These are phyloP conservation scores for Hyaloscypha hepaticicola DNA, from an alignment of 495 filamentous ascomycete genomes.

Conservation along the genomic window DNA sequence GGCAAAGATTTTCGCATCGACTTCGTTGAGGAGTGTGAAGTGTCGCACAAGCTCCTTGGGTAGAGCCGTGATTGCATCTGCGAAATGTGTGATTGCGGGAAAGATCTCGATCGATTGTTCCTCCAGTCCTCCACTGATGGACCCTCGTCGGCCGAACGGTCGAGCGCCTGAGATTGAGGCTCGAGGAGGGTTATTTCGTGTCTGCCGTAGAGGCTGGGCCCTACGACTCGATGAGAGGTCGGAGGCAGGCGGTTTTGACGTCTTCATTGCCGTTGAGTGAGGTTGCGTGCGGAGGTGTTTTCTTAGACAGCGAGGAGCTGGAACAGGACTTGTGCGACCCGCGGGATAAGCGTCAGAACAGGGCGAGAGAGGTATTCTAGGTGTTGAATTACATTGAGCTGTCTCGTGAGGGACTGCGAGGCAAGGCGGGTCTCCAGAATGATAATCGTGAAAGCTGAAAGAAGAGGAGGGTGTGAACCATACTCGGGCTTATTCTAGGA, in stretches of 20 bases:
- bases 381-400: slow-evolving; percentile 25
- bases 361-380: slow-evolving; percentile 10
- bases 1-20: slow-evolving; percentile 88
- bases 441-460: slow-evolving; percentile 6
- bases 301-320: slow-evolving; percentile 2
- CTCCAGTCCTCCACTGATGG: slow-evolving; percentile 39
- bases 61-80: slow-evolving; percentile 87
- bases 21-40: slow-evolving; percentile 92
- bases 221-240: slow-evolving; percentile 51
- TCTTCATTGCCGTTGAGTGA: slow-evolving; percentile 45
- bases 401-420: neutral
- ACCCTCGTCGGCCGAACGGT: slow-evolving; percentile 38
- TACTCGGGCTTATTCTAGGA: neutral
- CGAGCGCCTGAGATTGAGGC: slow-evolving; percentile 44
- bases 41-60: slow-evolving; percentile 93
- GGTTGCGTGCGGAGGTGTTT: slow-evolving; percentile 13
- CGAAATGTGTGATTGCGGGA: slow-evolving; percentile 91
- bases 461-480: slow-evolving; percentile 1
- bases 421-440: neutral
- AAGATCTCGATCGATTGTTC: slow-evolving; percentile 65
- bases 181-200: slow-evolving; percentile 53
- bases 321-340: slow-evolving; percentile 20
- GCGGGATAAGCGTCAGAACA: slow-evolving; percentile 5
- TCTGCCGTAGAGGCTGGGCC: slow-evolving; percentile 59
- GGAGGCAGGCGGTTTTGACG: slow-evolving; percentile 42